Evolutionary conservation across 352 stramenopile genomes (phyloP).

Genomic region (Blastocystis sp.): DNA sequence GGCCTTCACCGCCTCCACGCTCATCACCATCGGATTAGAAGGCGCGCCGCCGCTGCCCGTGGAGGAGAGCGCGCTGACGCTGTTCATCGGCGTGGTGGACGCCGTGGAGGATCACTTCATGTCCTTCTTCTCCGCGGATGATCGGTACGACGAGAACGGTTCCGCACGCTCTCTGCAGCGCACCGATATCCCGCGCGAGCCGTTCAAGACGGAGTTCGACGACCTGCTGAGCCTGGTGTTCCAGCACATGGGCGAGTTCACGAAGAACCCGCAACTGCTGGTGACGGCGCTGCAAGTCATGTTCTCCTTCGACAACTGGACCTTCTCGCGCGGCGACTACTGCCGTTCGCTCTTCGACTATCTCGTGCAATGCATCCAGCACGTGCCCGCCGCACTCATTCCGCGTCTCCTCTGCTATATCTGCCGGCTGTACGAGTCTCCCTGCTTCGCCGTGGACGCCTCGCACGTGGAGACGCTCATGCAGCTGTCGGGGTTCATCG

Average conservation of each 20-base stretch:
- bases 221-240: background rate
- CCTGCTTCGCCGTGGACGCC: background rate
- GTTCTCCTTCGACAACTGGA: conserved; percentile 61
- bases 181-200: conserved; percentile 6
- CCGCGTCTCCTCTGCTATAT: conserved; percentile 31
- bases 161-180: background rate
- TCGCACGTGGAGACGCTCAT: background rate
- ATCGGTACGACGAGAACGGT: background rate
- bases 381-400: background rate
- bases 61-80: conserved; percentile 19
- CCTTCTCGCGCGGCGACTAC: conserved; percentile 26
- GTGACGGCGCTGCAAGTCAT: conserved; percentile 30
- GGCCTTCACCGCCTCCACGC: background rate
- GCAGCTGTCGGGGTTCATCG: background rate
- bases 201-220: conserved; percentile 37
- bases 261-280: background rate
- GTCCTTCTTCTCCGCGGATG: background rate
- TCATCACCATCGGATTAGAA: background rate
- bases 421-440: conserved; percentile 15
- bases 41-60: background rate
- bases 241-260: background rate
- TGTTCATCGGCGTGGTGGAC: conserved; percentile 58
- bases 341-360: conserved; percentile 8
- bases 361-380: conserved; percentile 6
- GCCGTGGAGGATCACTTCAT: conserved; percentile 55